Base-by-base conservation (phyloP, 306 rosid species). In the Trifolium pratense region DNA sequence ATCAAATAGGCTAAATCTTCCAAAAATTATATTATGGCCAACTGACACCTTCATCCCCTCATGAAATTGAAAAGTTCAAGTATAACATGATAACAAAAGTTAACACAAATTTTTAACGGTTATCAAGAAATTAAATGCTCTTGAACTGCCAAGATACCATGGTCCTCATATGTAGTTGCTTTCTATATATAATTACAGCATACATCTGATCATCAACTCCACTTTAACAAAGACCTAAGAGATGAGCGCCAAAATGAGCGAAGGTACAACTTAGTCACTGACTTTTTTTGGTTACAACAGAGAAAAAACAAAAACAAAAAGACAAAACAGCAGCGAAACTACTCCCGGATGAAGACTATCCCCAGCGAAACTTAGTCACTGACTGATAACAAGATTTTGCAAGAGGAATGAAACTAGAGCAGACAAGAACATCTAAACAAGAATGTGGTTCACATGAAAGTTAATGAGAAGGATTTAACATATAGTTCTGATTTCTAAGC, bases 21-120 rank as follows among this genome's bases (percentile, higher is more conserved):
- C 37, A 64, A 39, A 68, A 70, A 14, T 31, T 61, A 60, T 14
- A 51, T 68, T 10, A 3, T 15, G 62, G 34, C 59, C 23, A 79
- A 40, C 72, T 68, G 61, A 51, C 42, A 74, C 26, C 70, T 36
- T 66, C 69, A 45, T 39, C 72, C 55, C 14, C 26, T 29, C 52
- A 20, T 46, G 10, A 46, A 66, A 58, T 39, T 57, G 56, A 37
- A 40, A 37, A 18, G 40, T 23, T 10, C 1, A 5, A 16, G 9
- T 26, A 20, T 43, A 52, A 32, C 25, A 21, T 16, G 29, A 63
- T 51, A 52, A 39, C 9, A 70, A 39, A 49, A 39, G 65, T 25
- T 29, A 15, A 55, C 5, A 40, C 34, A 17, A 45, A 20, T 21
- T 71, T 40, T 10, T 3, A 21, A 63, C 52, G 15, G 26, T 43